Conservation (phyloP, 768 basidiomycete species). For the Russula lepida region DNA sequence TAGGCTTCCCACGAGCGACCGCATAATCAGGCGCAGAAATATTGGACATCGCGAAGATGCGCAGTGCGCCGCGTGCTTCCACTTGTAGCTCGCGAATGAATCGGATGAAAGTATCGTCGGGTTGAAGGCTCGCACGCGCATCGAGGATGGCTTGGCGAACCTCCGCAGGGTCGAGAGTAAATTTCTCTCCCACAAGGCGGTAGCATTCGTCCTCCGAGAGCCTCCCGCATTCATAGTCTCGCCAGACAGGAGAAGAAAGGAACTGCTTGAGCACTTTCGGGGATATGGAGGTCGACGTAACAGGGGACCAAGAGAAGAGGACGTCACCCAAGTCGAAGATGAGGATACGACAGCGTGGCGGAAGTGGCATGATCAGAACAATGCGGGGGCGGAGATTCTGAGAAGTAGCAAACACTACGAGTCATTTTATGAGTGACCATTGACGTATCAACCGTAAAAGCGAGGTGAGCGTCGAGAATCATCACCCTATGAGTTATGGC, state of each 20-base stretch:
- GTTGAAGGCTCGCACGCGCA: constrained; percentile 40
- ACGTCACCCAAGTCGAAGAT: constrained; percentile 52
- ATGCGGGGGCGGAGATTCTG: not conserved
- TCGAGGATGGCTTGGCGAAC: constrained; percentile 39
- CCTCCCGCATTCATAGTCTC: constrained; percentile 42
- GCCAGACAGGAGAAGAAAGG: constrained; percentile 41
- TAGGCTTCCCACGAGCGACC: constrained; percentile 37
- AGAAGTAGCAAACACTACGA: not conserved
- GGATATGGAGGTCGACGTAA: constrained; percentile 37
- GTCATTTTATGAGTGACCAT: not conserved
- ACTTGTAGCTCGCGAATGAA: constrained; percentile 41
- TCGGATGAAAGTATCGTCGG: constrained; percentile 37
- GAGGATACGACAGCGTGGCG: constrained; percentile 25
- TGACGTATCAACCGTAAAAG: not conserved
- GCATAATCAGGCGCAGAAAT: constrained; percentile 47
- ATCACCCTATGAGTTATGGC: too few species aligned
- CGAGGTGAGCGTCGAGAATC: not conserved
- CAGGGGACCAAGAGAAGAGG: constrained; percentile 43
- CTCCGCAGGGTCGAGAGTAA: constrained; percentile 32
- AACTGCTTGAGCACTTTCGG: constrained; percentile 35
- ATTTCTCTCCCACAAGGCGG: constrained; percentile 32
- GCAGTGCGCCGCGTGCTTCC: constrained; percentile 29
- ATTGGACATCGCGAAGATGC: constrained; percentile 51
- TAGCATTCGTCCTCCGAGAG: constrained; percentile 41
- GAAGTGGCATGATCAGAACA: not conserved